Base-by-base conservation (phyloP, 2,329 filamentous ascomycete species). In the Verticillium albo-atrum region DNA sequence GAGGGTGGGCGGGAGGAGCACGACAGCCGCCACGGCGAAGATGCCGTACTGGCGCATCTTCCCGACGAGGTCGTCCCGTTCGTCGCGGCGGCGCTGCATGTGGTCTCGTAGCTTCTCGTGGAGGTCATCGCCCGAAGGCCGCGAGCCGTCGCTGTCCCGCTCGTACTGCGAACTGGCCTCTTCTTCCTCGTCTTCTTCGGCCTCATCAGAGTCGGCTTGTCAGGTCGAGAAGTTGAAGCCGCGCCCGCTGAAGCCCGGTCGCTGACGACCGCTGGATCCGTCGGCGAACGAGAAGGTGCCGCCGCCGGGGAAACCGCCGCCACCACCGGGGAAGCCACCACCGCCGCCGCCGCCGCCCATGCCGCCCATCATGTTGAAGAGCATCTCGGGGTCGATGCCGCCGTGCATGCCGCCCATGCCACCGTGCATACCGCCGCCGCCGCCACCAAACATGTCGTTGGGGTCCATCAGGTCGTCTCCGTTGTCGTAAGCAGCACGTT, bases 381-480 rank as follows among this genome's bases (percentile, higher is more conserved):
- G 78, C 65, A 92, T 88, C 73, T 91, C 89, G 23, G 89, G 88
- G 70, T 91, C 88, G 71, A 93, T 91, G 68, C 82, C 83, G 68
- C 84, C 82, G 52, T 77, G 79, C 77, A 87, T 86, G 50, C 86
- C 88, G 51, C 85, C 73, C 77, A 92, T 91, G 67, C 82, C 83
- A 70, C 83, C 81, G 51, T 77, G 78, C 71, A 82, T 81, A 27
- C 83, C 85, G 47, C 82, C 82, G 55, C 81, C 82, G 34, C 79
- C 80, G 59, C 86, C 85, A 58, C 86, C 82, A 67, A 94, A 95
- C 85, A 94, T 93, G 69, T 97, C 93, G 56, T 87, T 83, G 3
- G 91, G 90, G 71, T 97, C 94, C 60, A 95, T 83, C 30, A 97
- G 84, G 72, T 99, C 94, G 61, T 95, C 91, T 37, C 95, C 95